Evolutionary conservation across 2,329 filamentous ascomycete genomes (phyloP), one percentile per base, ranked within the genome.

Genomic region (Pestalotiopsis sp.): DNA sequence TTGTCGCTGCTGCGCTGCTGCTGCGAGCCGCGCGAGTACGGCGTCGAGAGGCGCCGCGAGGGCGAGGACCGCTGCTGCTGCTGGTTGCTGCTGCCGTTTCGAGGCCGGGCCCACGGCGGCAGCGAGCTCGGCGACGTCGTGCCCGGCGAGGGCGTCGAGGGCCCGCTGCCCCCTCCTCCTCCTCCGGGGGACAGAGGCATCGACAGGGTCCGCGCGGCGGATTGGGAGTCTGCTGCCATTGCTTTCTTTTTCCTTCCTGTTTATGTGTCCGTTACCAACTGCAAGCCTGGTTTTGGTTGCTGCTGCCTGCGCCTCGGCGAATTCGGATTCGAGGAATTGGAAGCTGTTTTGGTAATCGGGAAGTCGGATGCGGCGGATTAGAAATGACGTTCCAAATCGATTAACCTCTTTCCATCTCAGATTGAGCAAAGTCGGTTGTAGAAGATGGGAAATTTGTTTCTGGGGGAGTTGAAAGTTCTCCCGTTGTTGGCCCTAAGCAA

Each of bases 211-310:
- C 82, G 84, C 68, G 85, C 85, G 69, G 85, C 80, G 68, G 85
- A 84, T 60, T 78, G 77, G 77, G 86, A 85, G 79, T 88, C 83
- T 74, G 82, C 82, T 41, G 85, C 84, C 86, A 88, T 88, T 9
- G 14, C 45, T 52, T 52, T 23, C 45, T n/a, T n/a, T 49, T 52
- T 3, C 45, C 7, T 52, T 52, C 9, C 5, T 20, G 5, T 31
- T 36, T 7, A 36, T 36, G 31, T 36, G 31, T 36, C 6, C 31
- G 31, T 36, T 36, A 9, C 31, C 7, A 36, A 36, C 31, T 36
- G 31, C 31, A 36, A 36, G 31, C 31, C 31, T 31, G 27, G 6
- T 7, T 31, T 31, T 31, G 27, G 6, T 31, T 31, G 27, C 27
- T 31, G 27, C 27, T 31, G 27, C 27, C 27, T 52, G 20, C 20